Base-by-base conservation (phyloP, 192 early-diverging fungal species). In the Coemansia sp. region DNA sequence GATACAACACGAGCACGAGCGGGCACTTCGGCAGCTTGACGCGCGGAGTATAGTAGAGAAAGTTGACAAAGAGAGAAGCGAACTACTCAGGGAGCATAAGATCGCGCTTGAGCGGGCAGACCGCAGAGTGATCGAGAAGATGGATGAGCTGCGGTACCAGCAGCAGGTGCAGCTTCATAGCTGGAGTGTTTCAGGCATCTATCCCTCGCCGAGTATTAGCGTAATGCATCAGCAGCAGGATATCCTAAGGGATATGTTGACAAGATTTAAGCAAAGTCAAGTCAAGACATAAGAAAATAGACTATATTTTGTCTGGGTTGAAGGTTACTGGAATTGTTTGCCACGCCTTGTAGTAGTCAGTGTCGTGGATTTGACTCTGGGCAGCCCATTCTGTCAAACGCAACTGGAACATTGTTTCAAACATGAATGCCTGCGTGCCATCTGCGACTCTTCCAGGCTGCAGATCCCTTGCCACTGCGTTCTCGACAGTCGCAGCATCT, bases 341-440 rank as follows among this genome's bases (percentile, higher is more conserved):
- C 95, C 95, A 98, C n/a, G 86, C 88, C 76, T 89, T 78, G 74
- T 85, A 92, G 77, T 98, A 98, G 64, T 93, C 84, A 30, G 79
- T 67, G 72, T 98, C 93, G 64, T 86, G 88, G 47, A 87, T 86
- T 21, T 81, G 80, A 11, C 78, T 75, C 23, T 88, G 76, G 18
- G 91, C 64, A 1, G 90, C 95, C 95, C 93, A 96, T 47, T 81
- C 75, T 40, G 88, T 89, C 24, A 90, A 67, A 37, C 87, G 85
- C 21, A 98, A 72, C 80, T 91, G 87, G 78, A 89, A 83, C 51
- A 78, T 84, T 1, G 88, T 83, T 71, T 98, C 95, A 67, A 98
- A 98, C 95, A 98, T 98, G 64, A 98, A 98, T 0, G 95, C 89
- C 81, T 90, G 84, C 7, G 89, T 91, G 50, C 83, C 82, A 21